phyloP scores from a whole-genome alignment of 2,329 filamentous ascomycete species.

The Aspergillus aculeatus region DNA sequence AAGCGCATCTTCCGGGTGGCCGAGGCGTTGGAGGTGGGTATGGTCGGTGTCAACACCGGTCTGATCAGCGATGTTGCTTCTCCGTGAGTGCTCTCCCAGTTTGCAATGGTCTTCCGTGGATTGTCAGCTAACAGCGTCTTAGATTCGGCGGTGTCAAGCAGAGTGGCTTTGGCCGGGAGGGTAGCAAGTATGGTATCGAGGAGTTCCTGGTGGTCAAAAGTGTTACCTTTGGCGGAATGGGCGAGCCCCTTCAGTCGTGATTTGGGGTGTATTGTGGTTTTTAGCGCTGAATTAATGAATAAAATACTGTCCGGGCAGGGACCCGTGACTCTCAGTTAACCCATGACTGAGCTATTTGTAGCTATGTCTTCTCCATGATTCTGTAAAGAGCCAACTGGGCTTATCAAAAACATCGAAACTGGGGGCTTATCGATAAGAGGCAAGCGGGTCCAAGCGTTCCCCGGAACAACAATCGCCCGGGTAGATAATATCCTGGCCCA shows the following conservation, averaged over 20 bases:
- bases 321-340: background rate
- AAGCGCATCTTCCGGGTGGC: conserved; percentile 60
- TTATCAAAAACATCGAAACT: too few species aligned
- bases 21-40: conserved; percentile 54
- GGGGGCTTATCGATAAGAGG: too few species aligned
- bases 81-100: conserved; percentile 39
- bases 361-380: too few species aligned
- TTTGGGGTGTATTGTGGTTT: background rate
- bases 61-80: conserved; percentile 55
- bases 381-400: too few species aligned
- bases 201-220: conserved; percentile 76
- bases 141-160: conserved; percentile 81
- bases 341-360: background rate
- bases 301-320: background rate
- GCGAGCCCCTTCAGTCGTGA: conserved; percentile 53
- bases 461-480: too few species aligned
- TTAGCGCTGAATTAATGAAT: background rate
- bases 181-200: conserved; percentile 71
- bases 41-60: conserved; percentile 70
- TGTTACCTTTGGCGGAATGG: conserved; percentile 63
- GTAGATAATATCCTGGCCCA: too few species aligned
- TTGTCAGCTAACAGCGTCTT: conserved; percentile 16
- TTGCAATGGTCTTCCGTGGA: background rate
- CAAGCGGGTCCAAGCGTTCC: too few species aligned
- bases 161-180: conserved; percentile 77